Base-by-base conservation (phyloP, 352 stramenopile species). In the Globisporangium perplexum region DNA sequence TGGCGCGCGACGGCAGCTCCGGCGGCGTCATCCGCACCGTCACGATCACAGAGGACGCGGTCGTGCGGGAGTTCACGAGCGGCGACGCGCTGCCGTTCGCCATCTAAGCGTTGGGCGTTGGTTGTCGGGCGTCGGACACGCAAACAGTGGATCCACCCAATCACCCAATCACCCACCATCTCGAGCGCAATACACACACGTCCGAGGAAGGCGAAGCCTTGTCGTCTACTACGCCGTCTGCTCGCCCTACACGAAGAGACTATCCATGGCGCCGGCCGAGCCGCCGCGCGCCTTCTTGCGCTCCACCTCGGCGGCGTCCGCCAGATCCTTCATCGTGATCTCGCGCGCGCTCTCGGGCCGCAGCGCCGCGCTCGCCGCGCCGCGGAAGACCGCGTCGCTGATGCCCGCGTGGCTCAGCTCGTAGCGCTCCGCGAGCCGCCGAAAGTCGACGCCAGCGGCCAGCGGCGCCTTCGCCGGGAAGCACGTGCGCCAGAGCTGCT, bases 1-100 rank as follows among this genome's bases (percentile, higher is more conserved):
- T 99, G 97, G 92, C 96, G 15, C 83, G 97, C 28, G 97, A 99
- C 81, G 97, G 97, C 51, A 98, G 88, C 59, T 98, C 93, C n/a
- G 97, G 97, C 50, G 97, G 97, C 57, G 94, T 99, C 44, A 98
- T 99, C 69, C 86, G 97, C 56, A 98, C 96, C 17, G 87, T 98
- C 55, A 93, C 85, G 53, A 98, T 99, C 58, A 96, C 83, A 60
- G 77, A 89, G 47, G 80, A 93, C 53, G 93, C 95, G 30, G 82
- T 94, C 54, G 78, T 96, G 62, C 87, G 93, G 36, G 90, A 97
- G 55, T 98, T 97, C 65, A 90, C 92, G 31, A 81, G 84, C 53
- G 95, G 96, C 51, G 85, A 98, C 65, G 63, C 84, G 24, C 71
- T 98, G 38, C 95, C 95, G 7, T 98, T 95, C 62, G 54, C 57